Percentiles rank a stretch among this genome's conserved stretches.
Evolutionary conservation across 441 rosid species (phyloP).

Genomic region (Metrosideros polymorpha): DNA sequence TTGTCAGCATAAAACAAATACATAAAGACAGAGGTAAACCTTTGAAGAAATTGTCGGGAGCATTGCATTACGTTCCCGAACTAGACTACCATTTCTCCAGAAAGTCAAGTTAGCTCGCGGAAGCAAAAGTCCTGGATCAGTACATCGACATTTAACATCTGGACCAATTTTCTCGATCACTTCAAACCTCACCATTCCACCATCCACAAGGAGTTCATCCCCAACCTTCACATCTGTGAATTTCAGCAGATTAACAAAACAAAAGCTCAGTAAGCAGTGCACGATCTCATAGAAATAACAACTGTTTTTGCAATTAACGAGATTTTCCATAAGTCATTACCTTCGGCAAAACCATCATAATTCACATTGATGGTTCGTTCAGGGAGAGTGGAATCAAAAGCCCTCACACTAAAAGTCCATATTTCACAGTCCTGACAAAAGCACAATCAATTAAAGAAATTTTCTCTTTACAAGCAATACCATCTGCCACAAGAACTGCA

Average conservation of each 20-base stretch:
- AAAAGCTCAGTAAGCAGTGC: not conserved
- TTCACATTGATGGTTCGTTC: conserved; percentile 76
- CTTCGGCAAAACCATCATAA: conserved; percentile 97
- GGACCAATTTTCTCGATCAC: conserved; percentile 94
- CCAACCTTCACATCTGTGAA: conserved; percentile 71
- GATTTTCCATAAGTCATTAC: conserved; percentile 11
- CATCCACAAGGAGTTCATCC: conserved; percentile 92
- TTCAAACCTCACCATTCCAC: conserved; percentile 99
- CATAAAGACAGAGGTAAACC: conserved; percentile 19
- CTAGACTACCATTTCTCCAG: conserved; percentile 93
- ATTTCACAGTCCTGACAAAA: conserved; percentile 80
- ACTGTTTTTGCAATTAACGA: not conserved
- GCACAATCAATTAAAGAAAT: not conserved
- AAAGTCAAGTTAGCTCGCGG: conserved; percentile 95
- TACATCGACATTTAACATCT: conserved; percentile 83
- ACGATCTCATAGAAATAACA: not conserved
- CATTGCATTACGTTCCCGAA: conserved; percentile 87
- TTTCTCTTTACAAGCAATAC: not conserved
- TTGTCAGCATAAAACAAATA: not conserved
- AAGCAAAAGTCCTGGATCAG: conserved; percentile 89
- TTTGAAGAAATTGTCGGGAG: conserved; percentile 94
- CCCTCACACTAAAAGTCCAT: conserved; percentile 93
- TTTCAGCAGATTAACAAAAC: not conserved
- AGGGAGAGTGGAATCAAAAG: conserved; percentile 60
- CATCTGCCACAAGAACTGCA: not conserved